Evolutionary conservation across 768 basidiomycete genomes (phyloP), one percentile per base, ranked within the genome.

Genomic region (Tremella fuciformis): DNA sequence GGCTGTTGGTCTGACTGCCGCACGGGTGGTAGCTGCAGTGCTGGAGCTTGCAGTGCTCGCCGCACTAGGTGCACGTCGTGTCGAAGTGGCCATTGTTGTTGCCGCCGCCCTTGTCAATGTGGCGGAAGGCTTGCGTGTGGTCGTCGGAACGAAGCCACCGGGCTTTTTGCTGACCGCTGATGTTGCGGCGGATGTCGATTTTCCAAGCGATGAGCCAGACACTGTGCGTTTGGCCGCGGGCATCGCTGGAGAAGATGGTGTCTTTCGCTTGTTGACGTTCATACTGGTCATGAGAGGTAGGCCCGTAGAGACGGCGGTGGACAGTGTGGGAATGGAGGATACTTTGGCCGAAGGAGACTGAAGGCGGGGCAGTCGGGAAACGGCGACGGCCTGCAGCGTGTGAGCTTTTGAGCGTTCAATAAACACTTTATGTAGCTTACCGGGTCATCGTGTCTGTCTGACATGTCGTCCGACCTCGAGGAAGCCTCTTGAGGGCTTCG

Each of bases 201-300:
- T 18, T 2, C 54, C 58, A 13, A 62, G 26, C 0, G 62, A 41
- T 41, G 61, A 48, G 3, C 50, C 58, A 37, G 65, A 63, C 25
- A 48, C 57, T 4, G 34, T 24, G 39, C 52, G 50, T 24, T 64
- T 65, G 1, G 57, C 39, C 29, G 48, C 42, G 8, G 65, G 63
- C 22, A 29, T 48, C 21, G 59, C 26, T 13, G 66, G 67, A 8
- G 65, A 65, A 6, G 71, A 66, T 16, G 71, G 60, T 4, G 53
- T n/a, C 57, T 73, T 66, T 16, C 71, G 60, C 51, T 73, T 73
- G 55, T 63, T 62, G 18, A 49, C 58, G 41, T 63, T 59, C 50
- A 29, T 47, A 2, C 57, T 53, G 18, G 59, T 40, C 13, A 60
- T 4, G 16, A 65, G 57, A 15, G 62, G 63, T 46, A 46, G 42